phyloP scores from a whole-genome alignment of 2,329 filamentous ascomycete species.

The Paecilomyces sp. region DNA sequence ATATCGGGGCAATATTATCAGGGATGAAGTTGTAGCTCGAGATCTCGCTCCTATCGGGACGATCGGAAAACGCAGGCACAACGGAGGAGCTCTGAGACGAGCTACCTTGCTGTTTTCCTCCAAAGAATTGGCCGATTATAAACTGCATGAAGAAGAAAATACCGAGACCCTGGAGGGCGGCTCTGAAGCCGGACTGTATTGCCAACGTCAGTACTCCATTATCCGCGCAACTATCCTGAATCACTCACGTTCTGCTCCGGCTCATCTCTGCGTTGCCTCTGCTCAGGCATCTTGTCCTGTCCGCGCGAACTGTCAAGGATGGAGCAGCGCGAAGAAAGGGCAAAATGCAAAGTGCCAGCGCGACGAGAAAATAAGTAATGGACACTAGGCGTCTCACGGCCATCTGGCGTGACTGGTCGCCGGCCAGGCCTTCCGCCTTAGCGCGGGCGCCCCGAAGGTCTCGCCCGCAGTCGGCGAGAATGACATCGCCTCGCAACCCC shows the following conservation, averaged over 20 bases:
- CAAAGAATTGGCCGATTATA: slow-evolving; percentile 49
- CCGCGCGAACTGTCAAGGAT: slow-evolving; percentile 3
- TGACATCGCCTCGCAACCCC: background rate
- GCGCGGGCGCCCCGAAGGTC: background rate
- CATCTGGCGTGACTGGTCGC: background rate
- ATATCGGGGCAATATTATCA: slow-evolving; percentile 75
- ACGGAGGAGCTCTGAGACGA: slow-evolving; percentile 15
- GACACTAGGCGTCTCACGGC: background rate
- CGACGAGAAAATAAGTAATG: slow-evolving; percentile 1
- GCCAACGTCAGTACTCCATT: slow-evolving; percentile 12
- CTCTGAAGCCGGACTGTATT: slow-evolving; percentile 33
- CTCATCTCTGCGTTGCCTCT: slow-evolving; percentile 28
- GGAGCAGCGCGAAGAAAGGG: slow-evolving; percentile 2
- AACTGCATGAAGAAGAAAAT: slow-evolving; percentile 56
- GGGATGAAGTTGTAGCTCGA: slow-evolving; percentile 45
- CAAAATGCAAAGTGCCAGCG: slow-evolving; percentile 4
- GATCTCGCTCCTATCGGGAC: slow-evolving; percentile 45
- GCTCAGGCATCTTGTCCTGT: slow-evolving; percentile 30
- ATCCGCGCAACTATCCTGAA: background rate
- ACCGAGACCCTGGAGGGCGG: slow-evolving; percentile 48
- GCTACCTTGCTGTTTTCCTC: slow-evolving; percentile 25
- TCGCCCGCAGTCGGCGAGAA: background rate
- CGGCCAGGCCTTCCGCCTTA: background rate
- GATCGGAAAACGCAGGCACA: slow-evolving; percentile 59
- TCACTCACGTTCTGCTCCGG: slow-evolving; percentile 22